Evolutionary conservation across 2,329 filamentous ascomycete species (phyloP).

Genomic region (Eurotiales sp.): DNA sequence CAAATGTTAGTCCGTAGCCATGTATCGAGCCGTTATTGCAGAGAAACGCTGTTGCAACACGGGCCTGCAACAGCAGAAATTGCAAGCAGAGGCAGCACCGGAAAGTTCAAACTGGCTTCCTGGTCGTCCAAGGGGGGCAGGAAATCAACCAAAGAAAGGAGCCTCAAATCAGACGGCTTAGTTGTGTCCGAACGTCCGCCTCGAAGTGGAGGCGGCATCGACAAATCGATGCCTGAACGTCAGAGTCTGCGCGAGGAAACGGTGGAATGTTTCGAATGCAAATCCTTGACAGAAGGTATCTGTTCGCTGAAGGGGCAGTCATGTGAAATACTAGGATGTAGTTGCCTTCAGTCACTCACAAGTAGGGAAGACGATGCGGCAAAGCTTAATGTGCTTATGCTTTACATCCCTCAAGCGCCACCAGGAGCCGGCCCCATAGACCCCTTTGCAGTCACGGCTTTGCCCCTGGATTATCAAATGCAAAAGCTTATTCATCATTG

Average conservation of each 20-base stretch:
- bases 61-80: neutral
- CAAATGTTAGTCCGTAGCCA: neutral
- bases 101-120: neutral
- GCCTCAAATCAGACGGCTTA: no score
- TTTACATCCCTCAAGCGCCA: neutral
- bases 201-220: no score
- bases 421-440: neutral
- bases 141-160: neutral
- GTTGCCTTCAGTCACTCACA: no score
- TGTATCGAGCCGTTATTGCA: neutral
- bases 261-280: no score
- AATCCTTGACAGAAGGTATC: no score
- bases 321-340: no score
- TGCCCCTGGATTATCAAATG: neutral
- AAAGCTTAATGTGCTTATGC: neutral
- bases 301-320: no score
- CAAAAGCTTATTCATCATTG: neutral
- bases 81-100: neutral
- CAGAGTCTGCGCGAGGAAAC: no score
- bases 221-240: no score
- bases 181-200: neutral
- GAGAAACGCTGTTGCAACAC: neutral
- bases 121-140: neutral
- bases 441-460: neutral
- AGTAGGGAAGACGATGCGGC: neutral